phyloP scores from a whole-genome alignment of 2,329 filamentous ascomycete genomes.

The Cladosporium sp. region DNA sequence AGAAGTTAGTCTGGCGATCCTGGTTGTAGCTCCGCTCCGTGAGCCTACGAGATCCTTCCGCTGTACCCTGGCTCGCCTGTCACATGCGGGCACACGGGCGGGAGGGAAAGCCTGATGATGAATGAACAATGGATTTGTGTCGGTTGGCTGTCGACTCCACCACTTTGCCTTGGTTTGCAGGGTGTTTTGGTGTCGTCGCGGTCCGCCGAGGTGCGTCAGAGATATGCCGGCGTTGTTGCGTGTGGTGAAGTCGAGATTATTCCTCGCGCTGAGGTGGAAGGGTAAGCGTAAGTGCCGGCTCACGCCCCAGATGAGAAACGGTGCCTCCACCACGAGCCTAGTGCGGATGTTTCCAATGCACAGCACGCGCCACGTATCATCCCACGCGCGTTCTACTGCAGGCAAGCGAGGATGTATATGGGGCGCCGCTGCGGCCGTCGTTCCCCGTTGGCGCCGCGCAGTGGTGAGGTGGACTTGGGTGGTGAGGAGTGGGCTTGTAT shows the following conservation, averaged over 20 bases:
- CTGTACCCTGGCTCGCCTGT: slow-evolving; percentile 4
- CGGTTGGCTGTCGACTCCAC: background rate
- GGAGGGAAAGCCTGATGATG: background rate
- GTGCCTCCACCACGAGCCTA: background rate
- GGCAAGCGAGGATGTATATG: background rate
- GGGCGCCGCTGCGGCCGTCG: background rate
- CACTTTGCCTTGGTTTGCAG: background rate
- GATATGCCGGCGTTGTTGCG: background rate
- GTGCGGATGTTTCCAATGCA: background rate
- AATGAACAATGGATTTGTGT: background rate
- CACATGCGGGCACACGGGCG: slow-evolving; percentile 6
- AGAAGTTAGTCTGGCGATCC: slow-evolving; percentile 3
- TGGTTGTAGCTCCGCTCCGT: slow-evolving; percentile 10
- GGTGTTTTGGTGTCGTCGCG: background rate
- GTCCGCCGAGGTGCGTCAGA: background rate
- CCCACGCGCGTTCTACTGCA: background rate
- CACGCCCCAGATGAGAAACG: slow-evolving; percentile 3
- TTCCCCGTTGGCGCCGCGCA: background rate
- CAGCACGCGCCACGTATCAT: background rate
- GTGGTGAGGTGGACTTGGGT: background rate
- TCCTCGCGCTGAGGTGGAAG: background rate
- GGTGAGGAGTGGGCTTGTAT: background rate
- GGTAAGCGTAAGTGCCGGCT: slow-evolving; percentile 1
- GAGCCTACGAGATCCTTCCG: slow-evolving; percentile 6
- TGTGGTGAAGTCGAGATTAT: background rate